These are phyloP conservation scores for Acidomyces sp. DNA, from an alignment of 495 filamentous ascomycete genomes.

Conservation along the genomic window DNA sequence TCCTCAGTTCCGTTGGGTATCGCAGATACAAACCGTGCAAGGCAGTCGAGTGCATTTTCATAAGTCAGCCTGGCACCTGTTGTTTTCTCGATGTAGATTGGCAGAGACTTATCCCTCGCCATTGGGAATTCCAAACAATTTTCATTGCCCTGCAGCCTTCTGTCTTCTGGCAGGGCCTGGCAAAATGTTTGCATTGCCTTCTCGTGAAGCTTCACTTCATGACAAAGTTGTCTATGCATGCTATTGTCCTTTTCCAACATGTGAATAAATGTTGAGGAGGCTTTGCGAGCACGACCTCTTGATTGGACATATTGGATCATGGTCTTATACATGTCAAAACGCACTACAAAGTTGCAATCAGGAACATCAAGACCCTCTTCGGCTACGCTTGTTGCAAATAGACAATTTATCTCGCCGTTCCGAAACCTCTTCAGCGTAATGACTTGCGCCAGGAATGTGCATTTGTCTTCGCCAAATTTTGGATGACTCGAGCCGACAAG, in stretches of 20 bases:
- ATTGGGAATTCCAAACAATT: slow-evolving; percentile 39
- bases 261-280: slow-evolving; percentile 64
- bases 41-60: slow-evolving; percentile 37
- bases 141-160: slow-evolving; percentile 51
- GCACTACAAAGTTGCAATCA: slow-evolving; percentile 81
- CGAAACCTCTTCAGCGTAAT: slow-evolving; percentile 64
- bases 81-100: slow-evolving; percentile 46
- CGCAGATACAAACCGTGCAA: slow-evolving; percentile 45
- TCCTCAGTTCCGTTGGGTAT: slow-evolving; percentile 46
- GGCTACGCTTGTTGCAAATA: slow-evolving; percentile 80
- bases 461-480: slow-evolving; percentile 39
- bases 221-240: slow-evolving; percentile 41
- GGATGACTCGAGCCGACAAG: slow-evolving; percentile 48
- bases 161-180: slow-evolving; percentile 58
- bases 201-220: slow-evolving; percentile 43
- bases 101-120: slow-evolving; percentile 39
- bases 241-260: slow-evolving; percentile 63
- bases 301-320: slow-evolving; percentile 96
- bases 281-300: slow-evolving; percentile 70
- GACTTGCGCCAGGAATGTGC: slow-evolving; percentile 64
- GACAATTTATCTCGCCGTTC: slow-evolving; percentile 69
- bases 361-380: slow-evolving; percentile 96
- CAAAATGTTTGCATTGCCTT: slow-evolving; percentile 61
- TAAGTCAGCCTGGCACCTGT: slow-evolving; percentile 78
- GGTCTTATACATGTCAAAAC: slow-evolving; percentile 81